Evolutionary conservation across 148 eudicot genomes (phyloP).

Genomic region (Oxyria digyna): DNA sequence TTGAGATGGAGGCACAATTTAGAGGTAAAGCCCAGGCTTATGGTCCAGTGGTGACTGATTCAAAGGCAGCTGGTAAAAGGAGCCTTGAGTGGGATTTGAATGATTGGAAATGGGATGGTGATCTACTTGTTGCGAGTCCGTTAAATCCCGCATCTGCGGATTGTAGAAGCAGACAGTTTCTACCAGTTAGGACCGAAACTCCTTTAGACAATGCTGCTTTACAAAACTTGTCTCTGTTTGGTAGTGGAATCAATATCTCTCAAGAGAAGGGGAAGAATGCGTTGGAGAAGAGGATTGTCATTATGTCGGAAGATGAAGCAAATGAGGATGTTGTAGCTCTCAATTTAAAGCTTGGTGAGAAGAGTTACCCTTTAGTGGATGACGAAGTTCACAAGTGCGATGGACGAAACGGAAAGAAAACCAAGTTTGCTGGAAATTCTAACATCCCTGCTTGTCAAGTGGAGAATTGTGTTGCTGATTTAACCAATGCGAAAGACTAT

Average conservation of each 20-base stretch:
- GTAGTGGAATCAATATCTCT: slow-evolving; percentile 18
- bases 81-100: slow-evolving; percentile 83
- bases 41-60: slow-evolving; percentile 36
- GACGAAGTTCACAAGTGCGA: slow-evolving; percentile 33
- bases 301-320: slow-evolving; percentile 33
- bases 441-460: slow-evolving; percentile 71
- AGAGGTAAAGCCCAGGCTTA: slow-evolving; percentile 34
- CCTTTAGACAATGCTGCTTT: slow-evolving; percentile 16
- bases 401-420: slow-evolving; percentile 56
- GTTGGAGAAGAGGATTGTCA: slow-evolving; percentile 47
- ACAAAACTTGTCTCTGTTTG: slow-evolving; percentile 25
- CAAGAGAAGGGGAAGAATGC: slow-evolving; percentile 39
- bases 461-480: slow-evolving; percentile 69
- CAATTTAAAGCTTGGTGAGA: slow-evolving; percentile 69
- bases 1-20: slow-evolving; percentile 43
- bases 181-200: slow-evolving; percentile 33
- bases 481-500: slow-evolving; percentile 70
- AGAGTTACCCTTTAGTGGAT: slow-evolving; percentile 43
- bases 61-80: slow-evolving; percentile 51
- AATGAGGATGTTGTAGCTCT: slow-evolving; percentile 38
- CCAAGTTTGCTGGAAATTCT: slow-evolving; percentile 34
- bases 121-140: slow-evolving; percentile 50
- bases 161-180: slow-evolving; percentile 46
- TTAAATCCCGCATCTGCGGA: slow-evolving; percentile 35
- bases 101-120: slow-evolving; percentile 95